These are phyloP conservation scores for Boechera stricta DNA, from an alignment of 345 rosid species.

Conservation along the genomic window DNA sequence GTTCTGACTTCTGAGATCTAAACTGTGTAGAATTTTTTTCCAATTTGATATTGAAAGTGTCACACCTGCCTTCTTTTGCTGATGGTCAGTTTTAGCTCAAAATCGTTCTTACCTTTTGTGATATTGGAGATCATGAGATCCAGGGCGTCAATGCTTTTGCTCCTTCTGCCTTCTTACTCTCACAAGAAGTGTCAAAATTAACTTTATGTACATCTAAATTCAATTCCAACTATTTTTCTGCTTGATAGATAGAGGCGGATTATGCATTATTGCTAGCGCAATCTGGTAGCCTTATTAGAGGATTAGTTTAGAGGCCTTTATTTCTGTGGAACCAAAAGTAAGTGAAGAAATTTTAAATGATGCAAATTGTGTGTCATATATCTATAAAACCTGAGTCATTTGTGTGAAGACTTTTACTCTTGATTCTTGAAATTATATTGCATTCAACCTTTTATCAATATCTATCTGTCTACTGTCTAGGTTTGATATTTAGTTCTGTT, in stretches of 20 bases:
- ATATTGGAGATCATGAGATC: slow-evolving; percentile 18
- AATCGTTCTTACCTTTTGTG: not conserved
- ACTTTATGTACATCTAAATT: not conserved
- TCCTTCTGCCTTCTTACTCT: not conserved
- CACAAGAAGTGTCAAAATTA: not conserved
- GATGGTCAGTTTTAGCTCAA: slow-evolving; percentile 4
- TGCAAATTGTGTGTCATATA: not conserved
- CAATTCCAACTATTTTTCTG: slow-evolving; percentile 12
- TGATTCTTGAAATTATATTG: slow-evolving; percentile 4
- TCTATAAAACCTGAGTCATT: not conserved
- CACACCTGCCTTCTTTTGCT: not conserved
- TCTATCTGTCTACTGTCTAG: not conserved
- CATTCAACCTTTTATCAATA: not conserved
- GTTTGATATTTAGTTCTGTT: slow-evolving; percentile 2
- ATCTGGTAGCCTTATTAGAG: not conserved
- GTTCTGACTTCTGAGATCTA: slow-evolving; percentile 1
- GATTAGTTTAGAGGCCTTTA: not conserved
- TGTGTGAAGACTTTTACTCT: not conserved
- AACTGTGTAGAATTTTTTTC: not conserved
- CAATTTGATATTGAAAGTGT: not conserved
- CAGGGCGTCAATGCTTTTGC: slow-evolving; percentile 2
- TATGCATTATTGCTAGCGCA: not conserved
- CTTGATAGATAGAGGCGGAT: not conserved
- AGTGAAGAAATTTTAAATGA: not conserved
- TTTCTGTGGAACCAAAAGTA: slow-evolving; percentile 1